phyloP scores from a whole-genome alignment of 495 filamentous ascomycete species.

The Daldinia loculata region DNA sequence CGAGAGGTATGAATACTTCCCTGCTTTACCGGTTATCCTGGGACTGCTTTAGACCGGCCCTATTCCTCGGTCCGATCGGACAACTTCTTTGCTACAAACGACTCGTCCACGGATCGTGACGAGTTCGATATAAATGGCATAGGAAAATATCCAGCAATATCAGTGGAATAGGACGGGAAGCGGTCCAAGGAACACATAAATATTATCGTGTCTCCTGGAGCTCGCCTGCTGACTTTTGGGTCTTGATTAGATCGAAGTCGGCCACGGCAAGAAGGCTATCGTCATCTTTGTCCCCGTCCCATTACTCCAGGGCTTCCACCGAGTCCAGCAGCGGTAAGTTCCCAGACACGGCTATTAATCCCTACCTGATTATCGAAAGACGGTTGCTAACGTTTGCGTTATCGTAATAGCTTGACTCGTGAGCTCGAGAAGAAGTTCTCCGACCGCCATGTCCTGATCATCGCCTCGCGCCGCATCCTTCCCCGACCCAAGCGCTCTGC shows the following conservation, averaged over 20 bases:
- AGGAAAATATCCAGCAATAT: constrained; percentile 46
- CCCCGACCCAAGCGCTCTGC: constrained; percentile 95
- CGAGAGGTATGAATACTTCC: constrained; percentile 75
- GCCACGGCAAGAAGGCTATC: constrained; percentile 99
- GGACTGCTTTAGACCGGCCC: constrained; percentile 46
- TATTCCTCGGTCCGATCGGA: constrained; percentile 50
- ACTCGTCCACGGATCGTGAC: constrained; percentile 29
- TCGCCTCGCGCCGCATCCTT: constrained; percentile 97
- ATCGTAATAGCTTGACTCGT: constrained; percentile 80
- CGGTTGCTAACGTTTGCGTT: constrained; percentile 37
- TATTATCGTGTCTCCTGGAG: constrained; percentile 58
- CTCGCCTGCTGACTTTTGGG: constrained; percentile 74
- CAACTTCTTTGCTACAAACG: constrained; percentile 16
- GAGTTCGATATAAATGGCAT: constrained; percentile 32
- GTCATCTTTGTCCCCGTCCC: constrained; percentile 99
- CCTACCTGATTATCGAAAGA: neutral
- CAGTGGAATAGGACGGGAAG: constrained; percentile 72
- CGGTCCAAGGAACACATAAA: constrained; percentile 65
- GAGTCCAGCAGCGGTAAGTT: constrained; percentile 96
- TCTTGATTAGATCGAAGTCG: constrained; percentile 91
- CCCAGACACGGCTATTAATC: neutral
- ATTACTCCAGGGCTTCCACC: constrained; percentile 93
- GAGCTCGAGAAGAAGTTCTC: constrained; percentile 99
- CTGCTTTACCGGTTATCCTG: constrained; percentile 22
- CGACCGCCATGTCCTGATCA: constrained; percentile 98